Percentiles rank a stretch among this genome's conserved stretches.
Conservation (phyloP, 2,329 filamentous ascomycete species). For the Fusarium nisikadoi region DNA sequence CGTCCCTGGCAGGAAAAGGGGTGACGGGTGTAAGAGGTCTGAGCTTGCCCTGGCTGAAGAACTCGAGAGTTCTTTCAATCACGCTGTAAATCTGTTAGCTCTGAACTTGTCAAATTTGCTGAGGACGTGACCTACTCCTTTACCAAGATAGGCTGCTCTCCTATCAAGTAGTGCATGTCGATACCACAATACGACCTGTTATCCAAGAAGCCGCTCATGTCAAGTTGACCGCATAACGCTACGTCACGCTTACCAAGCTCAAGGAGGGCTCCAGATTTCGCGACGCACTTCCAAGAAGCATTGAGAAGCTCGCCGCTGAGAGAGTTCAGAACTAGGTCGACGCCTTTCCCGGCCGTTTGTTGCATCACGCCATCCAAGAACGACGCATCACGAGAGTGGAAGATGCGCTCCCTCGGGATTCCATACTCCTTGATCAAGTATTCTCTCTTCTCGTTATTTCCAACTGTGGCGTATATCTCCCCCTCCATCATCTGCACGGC, state of each 20-base stretch:
- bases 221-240: background rate
- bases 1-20: background rate
- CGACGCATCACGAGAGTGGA: conserved; percentile 39
- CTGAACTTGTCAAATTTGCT: fast-evolving
- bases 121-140: background rate
- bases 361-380: conserved; percentile 46
- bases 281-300: conserved; percentile 50
- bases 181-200: conserved; percentile 35
- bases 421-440: conserved; percentile 42
- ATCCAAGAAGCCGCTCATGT: conserved; percentile 25
- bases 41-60: conserved; percentile 16
- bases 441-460: conserved; percentile 45
- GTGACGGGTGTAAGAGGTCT: background rate
- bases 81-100: background rate
- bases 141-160: background rate
- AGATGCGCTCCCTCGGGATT: conserved; percentile 48
- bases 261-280: conserved; percentile 48
- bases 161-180: conserved; percentile 22
- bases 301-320: conserved; percentile 45
- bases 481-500: conserved; percentile 43
- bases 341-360: conserved; percentile 44
- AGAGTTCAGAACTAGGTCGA: conserved; percentile 51
- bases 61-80: conserved; percentile 11
- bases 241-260: conserved; percentile 52
- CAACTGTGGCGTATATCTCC: conserved; percentile 36